Evolutionary conservation across 768 basidiomycete genomes (phyloP).

Genomic region (Podaxis mareebaensis): DNA sequence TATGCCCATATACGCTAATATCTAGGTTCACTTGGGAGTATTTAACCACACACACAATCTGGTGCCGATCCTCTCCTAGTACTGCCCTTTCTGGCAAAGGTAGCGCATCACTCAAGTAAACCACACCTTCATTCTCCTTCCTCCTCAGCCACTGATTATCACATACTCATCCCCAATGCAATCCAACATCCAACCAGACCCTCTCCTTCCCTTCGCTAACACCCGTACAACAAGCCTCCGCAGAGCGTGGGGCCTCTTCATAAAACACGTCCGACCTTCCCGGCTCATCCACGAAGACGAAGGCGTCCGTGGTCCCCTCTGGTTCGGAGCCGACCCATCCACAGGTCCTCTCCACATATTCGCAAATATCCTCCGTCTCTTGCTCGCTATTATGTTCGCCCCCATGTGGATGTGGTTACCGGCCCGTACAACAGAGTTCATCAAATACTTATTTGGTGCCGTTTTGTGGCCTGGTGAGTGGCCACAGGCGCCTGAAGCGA

Average conservation of each 20-base stretch:
- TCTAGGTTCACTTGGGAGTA: no score
- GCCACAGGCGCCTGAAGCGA: slow-evolving; percentile 1
- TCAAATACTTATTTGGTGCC: neutral
- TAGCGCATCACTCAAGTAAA: no score
- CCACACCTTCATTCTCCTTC: no score
- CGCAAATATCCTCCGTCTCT: neutral
- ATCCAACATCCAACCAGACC: neutral
- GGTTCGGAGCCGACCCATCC: slow-evolving; percentile 6
- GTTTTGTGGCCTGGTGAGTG: neutral
- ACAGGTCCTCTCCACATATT: slow-evolving; percentile 2
- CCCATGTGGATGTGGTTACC: slow-evolving; percentile 6
- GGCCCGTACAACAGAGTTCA: neutral
- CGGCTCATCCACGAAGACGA: slow-evolving; percentile 8
- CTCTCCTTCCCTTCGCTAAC: neutral
- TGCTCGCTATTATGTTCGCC: neutral
- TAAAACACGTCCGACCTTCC: neutral
- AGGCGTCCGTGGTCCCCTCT: slow-evolving; percentile 6
- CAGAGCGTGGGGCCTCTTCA: neutral
- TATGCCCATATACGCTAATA: no score
- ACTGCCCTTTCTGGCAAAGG: no score
- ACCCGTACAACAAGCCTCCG: neutral
- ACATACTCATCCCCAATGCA: neutral
- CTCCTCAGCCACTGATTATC: no score
- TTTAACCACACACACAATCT: no score
- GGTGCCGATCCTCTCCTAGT: no score